Conservation (phyloP, 2,329 filamentous ascomycete genomes). For the Phymatotrichopsis omnivora region DNA sequence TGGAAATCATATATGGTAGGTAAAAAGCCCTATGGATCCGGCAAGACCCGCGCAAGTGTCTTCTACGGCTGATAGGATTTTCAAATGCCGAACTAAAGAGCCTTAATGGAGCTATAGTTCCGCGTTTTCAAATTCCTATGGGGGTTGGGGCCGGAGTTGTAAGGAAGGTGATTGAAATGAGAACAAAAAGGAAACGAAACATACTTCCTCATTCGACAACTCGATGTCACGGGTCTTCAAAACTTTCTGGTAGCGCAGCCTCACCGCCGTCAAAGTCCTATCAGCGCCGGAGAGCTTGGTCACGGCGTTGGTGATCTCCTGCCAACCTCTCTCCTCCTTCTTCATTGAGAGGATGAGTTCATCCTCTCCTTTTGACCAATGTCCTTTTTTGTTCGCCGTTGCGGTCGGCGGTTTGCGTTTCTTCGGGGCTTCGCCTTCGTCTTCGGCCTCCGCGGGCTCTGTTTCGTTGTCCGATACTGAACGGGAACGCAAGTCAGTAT, state of each 20-base stretch:
- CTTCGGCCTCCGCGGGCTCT: too few species aligned
- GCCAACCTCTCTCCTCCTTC: slow-evolving; percentile 10
- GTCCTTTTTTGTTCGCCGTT: slow-evolving; percentile 7
- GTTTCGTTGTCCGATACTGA: too few species aligned
- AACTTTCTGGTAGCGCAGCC: slow-evolving; percentile 17
- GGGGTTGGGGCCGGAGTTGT: neutral
- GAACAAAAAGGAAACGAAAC: neutral
- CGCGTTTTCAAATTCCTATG: too few species aligned
- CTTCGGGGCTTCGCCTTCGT: slow-evolving; percentile 5
- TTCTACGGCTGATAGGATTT: too few species aligned
- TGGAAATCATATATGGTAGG: too few species aligned
- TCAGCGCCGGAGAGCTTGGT: slow-evolving; percentile 2
- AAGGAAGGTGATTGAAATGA: neutral
- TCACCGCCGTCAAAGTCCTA: slow-evolving; percentile 15
- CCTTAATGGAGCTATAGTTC: too few species aligned
- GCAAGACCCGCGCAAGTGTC: too few species aligned
- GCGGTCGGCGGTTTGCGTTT: slow-evolving; percentile 12
- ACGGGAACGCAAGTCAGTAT: too few species aligned
- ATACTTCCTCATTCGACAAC: slow-evolving; percentile 16
- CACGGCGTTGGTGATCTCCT: slow-evolving; percentile 17
- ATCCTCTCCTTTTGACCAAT: slow-evolving; percentile 13
- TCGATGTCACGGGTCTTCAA: slow-evolving; percentile 15
- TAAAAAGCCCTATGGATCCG: too few species aligned
- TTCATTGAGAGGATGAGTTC: slow-evolving; percentile 11
- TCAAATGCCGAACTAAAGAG: too few species aligned